Base-by-base conservation (phyloP, 805 yeast species). In the Metschnikowia vanudenii region DNA sequence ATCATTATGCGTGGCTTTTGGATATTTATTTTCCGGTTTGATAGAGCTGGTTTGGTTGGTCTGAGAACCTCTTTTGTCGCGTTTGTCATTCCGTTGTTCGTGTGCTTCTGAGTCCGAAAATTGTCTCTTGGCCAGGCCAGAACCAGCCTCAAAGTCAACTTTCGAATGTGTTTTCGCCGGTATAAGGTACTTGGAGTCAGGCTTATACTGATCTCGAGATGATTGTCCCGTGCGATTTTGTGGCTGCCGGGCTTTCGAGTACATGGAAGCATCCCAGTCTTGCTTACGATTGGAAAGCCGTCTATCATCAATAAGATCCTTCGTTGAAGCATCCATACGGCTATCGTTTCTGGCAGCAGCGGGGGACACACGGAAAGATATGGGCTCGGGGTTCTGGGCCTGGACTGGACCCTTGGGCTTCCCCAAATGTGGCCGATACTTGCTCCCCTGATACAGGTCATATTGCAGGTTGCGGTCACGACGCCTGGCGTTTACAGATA, bases 371-470 rank as follows among this genome's bases (percentile, higher is more conserved):
- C 43, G 18, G 6, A 26, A 16, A 3, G 38, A 41, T 14, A 26
- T 16, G 7, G 38, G 13, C 5, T 33, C 37, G 7, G 43, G 11
- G 20, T 11, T 22, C 16, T 33, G 33, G 32, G 31, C 20, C 18
- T 11, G 17, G 38, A 18, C 37, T 14, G 40, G 39, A 4, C 49
- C 48, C n/a, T 30, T 40, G 26, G 46, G 43, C 13, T 34, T 37
- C 12, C 31, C 41, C 8, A 37, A 24, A 18, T 18, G 36, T 11
- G 55, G 51, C 26, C 55, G 32, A 33, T 49, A 51, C 38, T 51
- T 53, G 47, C 50, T 46, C n/a, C 57, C 55, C 18, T 41, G 53
- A 50, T 44, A 46, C 50, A 37, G 46, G 34, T 49, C 49, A 20
- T 51, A 48, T 40, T 38, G 44, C 22, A 33, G 31, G 13, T 24